A percentile compares a stretch with the other conserved stretches of the same genome.
phyloP scores from a whole-genome alignment of 2,329 filamentous ascomycete genomes.

The Alternaria postmessia region DNA sequence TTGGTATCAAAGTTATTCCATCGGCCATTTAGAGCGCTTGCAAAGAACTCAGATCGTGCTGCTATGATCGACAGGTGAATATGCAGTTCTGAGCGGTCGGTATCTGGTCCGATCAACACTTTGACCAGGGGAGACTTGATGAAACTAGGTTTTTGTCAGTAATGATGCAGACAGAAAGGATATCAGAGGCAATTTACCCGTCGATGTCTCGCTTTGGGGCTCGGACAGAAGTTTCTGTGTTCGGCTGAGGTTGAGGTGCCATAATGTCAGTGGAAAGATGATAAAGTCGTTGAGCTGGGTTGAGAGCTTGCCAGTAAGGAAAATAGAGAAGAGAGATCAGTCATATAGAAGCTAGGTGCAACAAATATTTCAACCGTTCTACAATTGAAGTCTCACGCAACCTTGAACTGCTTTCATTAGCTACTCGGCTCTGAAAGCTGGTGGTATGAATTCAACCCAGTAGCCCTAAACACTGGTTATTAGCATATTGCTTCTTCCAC shows the following conservation, averaged over 20 bases:
- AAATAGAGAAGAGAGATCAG: background rate
- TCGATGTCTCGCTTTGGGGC: background rate
- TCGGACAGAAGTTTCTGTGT: background rate
- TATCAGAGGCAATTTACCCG: background rate
- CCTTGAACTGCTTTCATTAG: background rate
- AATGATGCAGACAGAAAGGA: background rate
- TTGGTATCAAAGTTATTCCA: background rate
- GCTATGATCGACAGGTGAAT: constrained; percentile 5
- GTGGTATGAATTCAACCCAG: constrained; percentile 42
- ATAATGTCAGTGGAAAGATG: background rate
- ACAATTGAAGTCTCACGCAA: background rate
- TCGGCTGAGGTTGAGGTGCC: background rate
- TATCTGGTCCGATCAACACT: constrained; percentile 6
- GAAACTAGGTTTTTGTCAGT: background rate
- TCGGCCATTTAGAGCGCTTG: constrained; percentile 2
- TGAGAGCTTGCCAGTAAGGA: background rate
- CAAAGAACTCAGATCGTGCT: constrained; percentile 14
- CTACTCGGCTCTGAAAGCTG: constrained; percentile 20
- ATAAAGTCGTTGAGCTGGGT: background rate
- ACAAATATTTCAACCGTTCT: background rate
- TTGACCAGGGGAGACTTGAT: constrained; percentile 6
- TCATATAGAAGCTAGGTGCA: background rate
- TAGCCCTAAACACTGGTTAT: constrained; percentile 32
- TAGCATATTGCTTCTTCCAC: constrained; percentile 4
- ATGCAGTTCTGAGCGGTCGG: background rate